phyloP scores from a whole-genome alignment of 768 basidiomycete species.

The Hemileccinum rubropunctum region DNA sequence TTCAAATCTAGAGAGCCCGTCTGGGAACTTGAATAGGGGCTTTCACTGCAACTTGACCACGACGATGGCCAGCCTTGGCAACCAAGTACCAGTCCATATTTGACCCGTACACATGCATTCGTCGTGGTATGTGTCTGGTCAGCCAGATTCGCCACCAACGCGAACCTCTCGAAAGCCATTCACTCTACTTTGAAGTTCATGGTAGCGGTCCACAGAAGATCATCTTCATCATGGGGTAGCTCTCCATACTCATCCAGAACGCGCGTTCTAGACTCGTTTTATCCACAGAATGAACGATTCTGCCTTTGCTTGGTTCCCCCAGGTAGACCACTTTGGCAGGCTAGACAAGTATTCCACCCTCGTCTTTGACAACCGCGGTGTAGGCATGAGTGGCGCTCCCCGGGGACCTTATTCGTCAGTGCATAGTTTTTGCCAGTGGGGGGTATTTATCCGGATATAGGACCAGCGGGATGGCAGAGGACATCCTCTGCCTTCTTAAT shows the following conservation, averaged over 20 bases:
- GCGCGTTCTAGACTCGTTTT: slow-evolving; percentile 6
- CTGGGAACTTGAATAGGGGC: too few species aligned
- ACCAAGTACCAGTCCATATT: slow-evolving; percentile 46
- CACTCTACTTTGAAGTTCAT: slow-evolving; percentile 78
- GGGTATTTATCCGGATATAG: slow-evolving; percentile 33
- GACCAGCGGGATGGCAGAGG: slow-evolving; percentile 76
- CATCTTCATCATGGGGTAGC: slow-evolving; percentile 74
- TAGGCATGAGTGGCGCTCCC: slow-evolving; percentile 71
- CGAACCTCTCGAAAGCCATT: slow-evolving; percentile 60
- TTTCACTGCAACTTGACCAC: not conserved
- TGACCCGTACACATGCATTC: slow-evolving; percentile 56
- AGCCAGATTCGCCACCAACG: slow-evolving; percentile 47
- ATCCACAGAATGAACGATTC: slow-evolving; percentile 53
- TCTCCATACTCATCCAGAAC: not conserved
- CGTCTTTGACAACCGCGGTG: slow-evolving; percentile 85
- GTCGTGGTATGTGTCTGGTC: slow-evolving; percentile 77
- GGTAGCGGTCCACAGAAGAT: slow-evolving; percentile 64
- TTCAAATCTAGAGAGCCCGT: too few species aligned
- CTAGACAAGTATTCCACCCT: slow-evolving; percentile 55
- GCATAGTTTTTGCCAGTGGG: not conserved
- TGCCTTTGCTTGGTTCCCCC: slow-evolving; percentile 60
- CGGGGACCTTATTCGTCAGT: slow-evolving; percentile 75
- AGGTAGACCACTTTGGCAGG: slow-evolving; percentile 63
- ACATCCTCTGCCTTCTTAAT: slow-evolving; percentile 63
- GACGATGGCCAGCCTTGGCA: slow-evolving; percentile 3